Base-by-base conservation (phyloP, 805 yeast genomes). In the Tetrapisispora taiwanensis region DNA sequence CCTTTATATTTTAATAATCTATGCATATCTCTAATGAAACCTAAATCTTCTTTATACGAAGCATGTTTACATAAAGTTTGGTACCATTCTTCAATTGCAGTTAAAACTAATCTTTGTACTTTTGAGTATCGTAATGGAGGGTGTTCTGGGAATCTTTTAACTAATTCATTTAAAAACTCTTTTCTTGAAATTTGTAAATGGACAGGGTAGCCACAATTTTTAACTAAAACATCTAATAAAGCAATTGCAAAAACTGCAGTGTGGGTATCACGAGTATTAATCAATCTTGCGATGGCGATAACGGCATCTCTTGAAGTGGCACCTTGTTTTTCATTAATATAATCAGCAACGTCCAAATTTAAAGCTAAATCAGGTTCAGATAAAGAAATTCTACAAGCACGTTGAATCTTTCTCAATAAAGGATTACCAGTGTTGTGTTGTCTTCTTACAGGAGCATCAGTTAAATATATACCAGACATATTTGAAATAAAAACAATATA, bases 171-270 rank as follows among this genome's bases (percentile, higher is more conserved):
- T 56, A 92, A 72, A 55, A 92, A 92, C 62, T 90, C 97, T 65
- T 92, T 89, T 48, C 97, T 76, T 3, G 95, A 84, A 43, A 92
- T 86, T 66, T 92, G 98, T 39, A 92, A 71, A 52, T 92, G 98
- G 67, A 92, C 78, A 7, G 98, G 97, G 63, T 90, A 92, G 5
- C 97, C 98, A 68, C 99, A 92, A 69, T 92, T 92, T 67, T 92
- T 92, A 43, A 92, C 98, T 53, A 92, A 70, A 43, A 86, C 86
- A 60, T 92, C 99, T 48, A 92, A 59, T 32, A 86, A 67, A 1
- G 88, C 76, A 51, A 92, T 66, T 9, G 97, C 96, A 58, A 89
- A 79, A 45, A 83, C 78, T 5, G 89, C 78, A 30, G 88, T 83
- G 56, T 85, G 94, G 1, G 94, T 79, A 52, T 84, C 92, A 56